Base-by-base conservation (phyloP, 2,329 filamentous ascomycete genomes). In the Venturia aucupariae region DNA sequence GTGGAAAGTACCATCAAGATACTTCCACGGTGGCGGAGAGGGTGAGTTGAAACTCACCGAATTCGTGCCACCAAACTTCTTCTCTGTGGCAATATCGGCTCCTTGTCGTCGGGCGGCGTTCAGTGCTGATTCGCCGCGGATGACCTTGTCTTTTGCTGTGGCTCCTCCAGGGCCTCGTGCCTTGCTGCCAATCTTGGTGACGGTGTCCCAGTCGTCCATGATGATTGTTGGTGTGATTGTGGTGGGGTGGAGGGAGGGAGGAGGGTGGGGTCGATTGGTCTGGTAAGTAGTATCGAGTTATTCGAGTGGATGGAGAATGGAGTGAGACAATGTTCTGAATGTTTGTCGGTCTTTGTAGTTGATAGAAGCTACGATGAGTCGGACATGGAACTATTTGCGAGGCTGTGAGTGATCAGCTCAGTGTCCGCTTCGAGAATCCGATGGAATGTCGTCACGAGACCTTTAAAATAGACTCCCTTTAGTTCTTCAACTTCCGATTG, bases 181-280 rank as follows among this genome's bases (percentile, higher is more conserved):
- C 79, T 90, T 93, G 85, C 86, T 90, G 74, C 94, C 94, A 75
- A 99, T 97, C 84, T 94, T 96, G 79, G 92, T 96, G 71, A 89
- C 86, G 70, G 80, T 78, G 72, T 96, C 89, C 92, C 93, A 97
- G 73, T 96, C 91, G 74, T 84, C 86, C 86, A 85, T 84, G 70
- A 70, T 77, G 46, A 54, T 38, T 35, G 71, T 73, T 64, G 66
- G 68, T 70, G 63, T 66, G 63, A 44, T n/a, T n/a, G n/a, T n/a
- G n/a, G n/a, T n/a, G 22, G 63, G 41, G 38, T 46, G 46, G 19
- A 38, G 35, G 17, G n/a, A 54, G 54, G 51, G 8, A 35, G 48
- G 44, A 51, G 44, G 59, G 63, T 24, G 30, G 62, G 38, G 59
- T 54, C 17, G 41, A 62, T n/a, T 7, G 13, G 61, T 41, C 5